Conservation (phyloP, 2,329 filamentous ascomycete species). For the Pseudogymnoascus destructans region DNA sequence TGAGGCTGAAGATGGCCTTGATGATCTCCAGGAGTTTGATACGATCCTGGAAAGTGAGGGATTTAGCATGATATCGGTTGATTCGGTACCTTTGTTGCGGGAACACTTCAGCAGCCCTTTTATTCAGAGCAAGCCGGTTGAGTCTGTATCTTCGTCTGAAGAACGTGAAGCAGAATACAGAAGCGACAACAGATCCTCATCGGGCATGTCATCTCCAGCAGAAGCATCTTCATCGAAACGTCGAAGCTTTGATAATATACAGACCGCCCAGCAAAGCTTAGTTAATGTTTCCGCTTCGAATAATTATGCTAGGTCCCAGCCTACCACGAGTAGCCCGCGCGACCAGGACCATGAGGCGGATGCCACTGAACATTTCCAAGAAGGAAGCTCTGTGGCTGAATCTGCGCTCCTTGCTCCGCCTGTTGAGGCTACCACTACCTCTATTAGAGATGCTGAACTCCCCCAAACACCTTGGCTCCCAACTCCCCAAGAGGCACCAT, state of each 20-base stretch:
- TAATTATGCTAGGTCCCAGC: background rate
- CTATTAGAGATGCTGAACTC: background rate
- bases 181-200: background rate
- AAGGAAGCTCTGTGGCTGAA: background rate
- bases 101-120: constrained; percentile 29
- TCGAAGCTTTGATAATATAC: background rate
- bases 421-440: background rate
- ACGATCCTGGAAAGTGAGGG: constrained; percentile 44
- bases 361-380: background rate
- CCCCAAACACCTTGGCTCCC: constrained; percentile 14
- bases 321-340: background rate
- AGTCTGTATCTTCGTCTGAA: background rate
- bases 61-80: constrained; percentile 43
- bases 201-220: background rate
- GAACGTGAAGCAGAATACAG: background rate
- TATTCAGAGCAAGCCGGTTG: constrained; percentile 17
- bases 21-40: constrained; percentile 34
- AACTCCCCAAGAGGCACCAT: constrained; percentile 24
- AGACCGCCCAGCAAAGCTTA: background rate
- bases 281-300: background rate
- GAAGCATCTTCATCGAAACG: background rate
- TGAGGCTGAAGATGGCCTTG: constrained; percentile 27
- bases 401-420: background rate
- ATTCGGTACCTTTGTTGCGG: constrained; percentile 37
- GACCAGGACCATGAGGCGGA: background rate